Base-by-base conservation (phyloP, 805 yeast species). In the Brettanomyces anomalus region DNA sequence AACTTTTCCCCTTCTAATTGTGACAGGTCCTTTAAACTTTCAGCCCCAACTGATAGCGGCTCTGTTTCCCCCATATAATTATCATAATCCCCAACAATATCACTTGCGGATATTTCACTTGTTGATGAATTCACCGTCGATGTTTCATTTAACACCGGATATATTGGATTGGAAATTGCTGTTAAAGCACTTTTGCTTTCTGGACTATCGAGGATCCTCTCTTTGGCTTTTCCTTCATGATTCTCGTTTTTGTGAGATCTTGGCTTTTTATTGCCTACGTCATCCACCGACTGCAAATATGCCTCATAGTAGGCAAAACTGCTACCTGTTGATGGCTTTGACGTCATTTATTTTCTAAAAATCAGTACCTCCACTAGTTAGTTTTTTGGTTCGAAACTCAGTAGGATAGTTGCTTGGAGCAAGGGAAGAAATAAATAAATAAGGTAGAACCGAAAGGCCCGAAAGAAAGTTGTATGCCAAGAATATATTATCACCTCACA, bases 41-140 rank as follows among this genome's bases (percentile, higher is more conserved):
- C 28, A 24, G 28, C 28, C 6, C 37, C 37, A 8, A 36, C 31
- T 21, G 39, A 36, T n/a, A 36, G n/a, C 31, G 39, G 39, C 18
- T 17, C 15, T 36, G 39, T 36, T 14, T 15, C 24, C n/a, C 16
- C 37, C 6, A n/a, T 14, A 15, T 28, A 36, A 14, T 20, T 7
- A 21, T 17, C 24, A 19, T 38, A 38, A 8, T 38, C 41, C 7
- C 26, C 35, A 16, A 38, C 16, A 26, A 38, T 38, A 31, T 38
- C 41, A 14, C 35, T 19, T n/a, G 41, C 41, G 16, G 41, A 28
- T 13, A 38, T 10, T n/a, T 38, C 41, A 32, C 34, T 32, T n/a
- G 8, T 8, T 16, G 18, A n/a, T 7, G 34, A 32, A 14, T 16
- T 14, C 10, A 11, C 10, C 10, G 28, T 24, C 10, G 6, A 11